Evolutionary conservation across 1,139 yeast genomes (phyloP).

Genomic region (Tardiomyces depauwii): DNA sequence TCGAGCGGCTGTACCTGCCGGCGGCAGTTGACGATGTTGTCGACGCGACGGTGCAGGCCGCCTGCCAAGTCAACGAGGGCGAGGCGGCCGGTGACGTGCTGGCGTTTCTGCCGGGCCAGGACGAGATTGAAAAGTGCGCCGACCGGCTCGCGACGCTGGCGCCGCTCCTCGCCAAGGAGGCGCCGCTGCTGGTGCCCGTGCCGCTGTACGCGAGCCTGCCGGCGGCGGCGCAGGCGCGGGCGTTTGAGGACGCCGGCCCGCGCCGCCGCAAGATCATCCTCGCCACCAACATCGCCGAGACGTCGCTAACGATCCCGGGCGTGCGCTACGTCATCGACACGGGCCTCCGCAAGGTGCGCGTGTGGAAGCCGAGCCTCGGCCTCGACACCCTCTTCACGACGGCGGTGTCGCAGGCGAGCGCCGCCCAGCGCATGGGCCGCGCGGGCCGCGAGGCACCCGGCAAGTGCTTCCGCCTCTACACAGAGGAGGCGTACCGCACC

Average conservation of each 20-base stretch:
- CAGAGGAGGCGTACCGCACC: constrained; percentile 53
- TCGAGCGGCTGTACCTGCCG: constrained; percentile 53
- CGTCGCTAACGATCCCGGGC: constrained; percentile 92
- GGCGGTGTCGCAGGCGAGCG: constrained; percentile 89
- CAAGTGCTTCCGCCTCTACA: constrained; percentile 74
- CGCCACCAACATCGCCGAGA: constrained; percentile 95
- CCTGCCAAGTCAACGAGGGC: constrained; percentile 65
- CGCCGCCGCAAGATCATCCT: constrained; percentile 71
- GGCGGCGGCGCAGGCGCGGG: constrained; percentile 67
- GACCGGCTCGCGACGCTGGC: constrained; percentile 49
- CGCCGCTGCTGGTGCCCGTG: constrained; percentile 62
- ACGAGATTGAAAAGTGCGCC: constrained; percentile 85
- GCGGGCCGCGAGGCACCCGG: constrained; percentile 97
- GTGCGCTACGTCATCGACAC: constrained; percentile 90
- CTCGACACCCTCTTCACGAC: constrained; percentile 83
- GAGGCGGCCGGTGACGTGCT: constrained; percentile 80
- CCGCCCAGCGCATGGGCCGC: constrained; percentile 93
- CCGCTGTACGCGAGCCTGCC: constrained; percentile 93
- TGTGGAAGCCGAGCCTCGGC: constrained; percentile 89
- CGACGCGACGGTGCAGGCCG: constrained; percentile 63
- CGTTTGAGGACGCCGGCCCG: constrained; percentile 50
- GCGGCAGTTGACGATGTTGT: constrained; percentile 68
- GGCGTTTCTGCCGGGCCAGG: constrained; percentile 93
- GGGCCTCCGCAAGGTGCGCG: constrained; percentile 85
- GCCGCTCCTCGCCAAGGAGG: constrained; percentile 57